phyloP scores from a whole-genome alignment of 768 basidiomycete genomes.

The Fomitopsis serialis region DNA sequence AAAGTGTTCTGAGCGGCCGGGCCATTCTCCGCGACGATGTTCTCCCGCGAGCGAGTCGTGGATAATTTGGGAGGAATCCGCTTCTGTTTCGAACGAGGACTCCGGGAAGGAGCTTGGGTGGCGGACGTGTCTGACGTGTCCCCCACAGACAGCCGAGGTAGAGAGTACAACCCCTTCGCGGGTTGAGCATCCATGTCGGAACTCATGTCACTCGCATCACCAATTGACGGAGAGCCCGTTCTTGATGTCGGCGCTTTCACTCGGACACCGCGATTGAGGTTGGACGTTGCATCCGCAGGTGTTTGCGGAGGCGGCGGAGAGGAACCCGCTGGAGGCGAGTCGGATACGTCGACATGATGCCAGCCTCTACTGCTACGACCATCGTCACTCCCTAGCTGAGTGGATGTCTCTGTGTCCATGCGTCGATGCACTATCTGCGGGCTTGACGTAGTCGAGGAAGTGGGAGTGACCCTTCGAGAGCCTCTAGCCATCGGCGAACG shows the following conservation, averaged over 20 bases:
- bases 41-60: conserved; percentile 41
- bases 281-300: conserved; percentile 24
- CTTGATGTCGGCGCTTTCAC: conserved; percentile 25
- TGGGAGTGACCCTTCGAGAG: conserved; percentile 28
- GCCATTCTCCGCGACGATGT: conserved; percentile 10
- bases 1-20: conserved; percentile 39
- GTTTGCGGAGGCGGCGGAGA: conserved; percentile 36
- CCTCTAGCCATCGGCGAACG: conserved; percentile 68
- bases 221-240: conserved; percentile 28
- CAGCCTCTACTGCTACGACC: conserved; percentile 23
- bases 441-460: conserved; percentile 32
- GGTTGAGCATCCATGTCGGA: conserved; percentile 17
- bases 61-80: conserved; percentile 41
- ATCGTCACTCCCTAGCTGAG: conserved; percentile 11
- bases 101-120: conserved; percentile 30
- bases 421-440: conserved; percentile 27
- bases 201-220: conserved; percentile 19
- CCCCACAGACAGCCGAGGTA: conserved; percentile 12
- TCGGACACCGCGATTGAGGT: conserved; percentile 20
- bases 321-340: conserved; percentile 34
- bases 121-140: conserved; percentile 52
- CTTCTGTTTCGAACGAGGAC: conserved; percentile 48
- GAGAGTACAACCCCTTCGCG: not conserved
- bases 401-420: conserved; percentile 12
- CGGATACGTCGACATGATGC: conserved; percentile 27